A percentile compares a stretch with the other conserved stretches of the same genome.
Conservation (phyloP, 2,329 filamentous ascomycete genomes). For the Epichloe gansuensis region DNA sequence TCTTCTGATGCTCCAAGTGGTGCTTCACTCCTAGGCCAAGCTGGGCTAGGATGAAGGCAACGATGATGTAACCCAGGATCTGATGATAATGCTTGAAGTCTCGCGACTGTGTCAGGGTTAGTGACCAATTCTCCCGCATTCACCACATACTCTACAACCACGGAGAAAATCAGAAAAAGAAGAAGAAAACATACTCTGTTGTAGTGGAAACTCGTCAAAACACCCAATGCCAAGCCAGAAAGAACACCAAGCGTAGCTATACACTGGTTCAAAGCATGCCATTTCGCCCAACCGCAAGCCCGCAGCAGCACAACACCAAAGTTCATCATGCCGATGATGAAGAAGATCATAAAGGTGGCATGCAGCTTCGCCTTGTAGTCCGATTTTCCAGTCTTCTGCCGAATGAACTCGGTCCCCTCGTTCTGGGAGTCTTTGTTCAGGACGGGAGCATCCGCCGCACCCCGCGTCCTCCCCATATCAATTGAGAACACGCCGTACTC, state of each 20-base stretch:
- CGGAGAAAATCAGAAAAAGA: too few species aligned
- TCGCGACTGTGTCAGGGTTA: constrained; percentile 29
- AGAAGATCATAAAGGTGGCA: constrained; percentile 40
- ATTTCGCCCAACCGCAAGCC: constrained; percentile 36
- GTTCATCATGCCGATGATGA: constrained; percentile 42
- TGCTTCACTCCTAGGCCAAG: constrained; percentile 42
- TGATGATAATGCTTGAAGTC: constrained; percentile 42
- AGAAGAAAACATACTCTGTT: constrained; percentile 35
- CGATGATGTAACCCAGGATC: constrained; percentile 42
- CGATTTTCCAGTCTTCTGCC: constrained; percentile 16
- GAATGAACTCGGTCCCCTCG: constrained; percentile 24
- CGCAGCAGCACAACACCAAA: constrained; percentile 41
- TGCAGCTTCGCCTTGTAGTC: constrained; percentile 32
- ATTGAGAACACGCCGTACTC: constrained; percentile 42
- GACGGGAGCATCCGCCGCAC: constrained; percentile 27
- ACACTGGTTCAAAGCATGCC: constrained; percentile 41
- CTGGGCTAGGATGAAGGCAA: constrained; percentile 38
- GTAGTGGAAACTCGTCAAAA: constrained; percentile 39
- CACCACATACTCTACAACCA: neutral
- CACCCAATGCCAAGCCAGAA: constrained; percentile 37
- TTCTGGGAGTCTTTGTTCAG: constrained; percentile 21
- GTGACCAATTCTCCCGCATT: neutral
- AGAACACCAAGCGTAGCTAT: constrained; percentile 35
- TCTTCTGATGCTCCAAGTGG: constrained; percentile 39
- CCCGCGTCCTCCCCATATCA: constrained; percentile 39